phyloP scores from a whole-genome alignment of 495 filamentous ascomycete genomes.

The Penicillium coffeae region DNA sequence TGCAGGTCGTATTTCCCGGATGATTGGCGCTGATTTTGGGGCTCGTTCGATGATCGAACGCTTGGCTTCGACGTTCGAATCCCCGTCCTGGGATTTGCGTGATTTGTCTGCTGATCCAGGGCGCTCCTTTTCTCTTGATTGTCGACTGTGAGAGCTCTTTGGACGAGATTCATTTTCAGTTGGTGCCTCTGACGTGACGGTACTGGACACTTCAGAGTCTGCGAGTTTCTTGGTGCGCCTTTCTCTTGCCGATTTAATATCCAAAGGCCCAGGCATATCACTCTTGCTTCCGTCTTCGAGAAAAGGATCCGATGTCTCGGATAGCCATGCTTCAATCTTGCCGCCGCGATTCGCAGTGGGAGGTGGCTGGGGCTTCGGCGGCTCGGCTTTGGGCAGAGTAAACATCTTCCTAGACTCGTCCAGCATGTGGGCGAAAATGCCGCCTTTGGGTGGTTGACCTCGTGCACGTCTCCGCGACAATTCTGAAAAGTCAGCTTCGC shows the following conservation, averaged over 20 bases:
- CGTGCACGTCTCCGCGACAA: slow-evolving; percentile 39
- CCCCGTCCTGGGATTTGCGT: slow-evolving; percentile 10
- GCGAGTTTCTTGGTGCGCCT: slow-evolving; percentile 25
- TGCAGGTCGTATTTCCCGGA: slow-evolving; percentile 13
- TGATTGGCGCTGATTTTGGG: slow-evolving; percentile 2
- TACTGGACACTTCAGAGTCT: slow-evolving; percentile 10
- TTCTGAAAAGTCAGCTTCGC: slow-evolving; percentile 45
- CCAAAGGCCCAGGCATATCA: slow-evolving; percentile 44
- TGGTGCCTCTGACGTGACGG: slow-evolving; percentile 20
- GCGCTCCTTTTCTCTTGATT: slow-evolving; percentile 25
- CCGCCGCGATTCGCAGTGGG: slow-evolving; percentile 33
- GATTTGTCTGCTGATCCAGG: slow-evolving; percentile 9
- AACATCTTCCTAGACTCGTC: slow-evolving; percentile 53
- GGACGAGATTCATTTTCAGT: slow-evolving; percentile 22
- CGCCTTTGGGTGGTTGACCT: slow-evolving; percentile 40
- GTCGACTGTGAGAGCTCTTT: slow-evolving; percentile 25
- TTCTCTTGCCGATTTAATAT: slow-evolving; percentile 33
- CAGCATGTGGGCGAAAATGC: slow-evolving; percentile 47
- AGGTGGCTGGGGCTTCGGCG: slow-evolving; percentile 40
- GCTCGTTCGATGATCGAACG: slow-evolving; percentile 4
- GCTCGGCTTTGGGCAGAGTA: slow-evolving; percentile 50
- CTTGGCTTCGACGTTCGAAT: slow-evolving; percentile 1
- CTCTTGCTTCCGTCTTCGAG: slow-evolving; percentile 46
- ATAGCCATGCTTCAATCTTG: slow-evolving; percentile 75
- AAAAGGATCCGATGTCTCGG: slow-evolving; percentile 69